Conservation (phyloP, 768 basidiomycete species). For the Baorangia bicolor region DNA sequence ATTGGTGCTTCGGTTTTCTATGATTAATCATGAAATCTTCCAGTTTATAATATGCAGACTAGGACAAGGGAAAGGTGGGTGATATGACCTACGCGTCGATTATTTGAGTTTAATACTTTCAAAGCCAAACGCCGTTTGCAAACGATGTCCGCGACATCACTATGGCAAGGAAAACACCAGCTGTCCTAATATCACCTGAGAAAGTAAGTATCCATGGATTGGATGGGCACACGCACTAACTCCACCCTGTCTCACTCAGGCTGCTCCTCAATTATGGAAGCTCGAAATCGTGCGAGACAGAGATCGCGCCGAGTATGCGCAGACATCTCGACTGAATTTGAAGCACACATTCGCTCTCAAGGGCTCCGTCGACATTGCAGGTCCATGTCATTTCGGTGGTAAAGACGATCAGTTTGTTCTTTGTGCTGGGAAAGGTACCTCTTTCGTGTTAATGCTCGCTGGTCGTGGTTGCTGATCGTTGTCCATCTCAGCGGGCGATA, state of each 20-base stretch:
- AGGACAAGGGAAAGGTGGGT: conserved; percentile 46
- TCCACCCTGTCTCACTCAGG: conserved; percentile 41
- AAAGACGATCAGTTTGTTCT: conserved; percentile 76
- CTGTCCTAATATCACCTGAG: conserved; percentile 42
- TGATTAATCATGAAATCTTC: conserved; percentile 1
- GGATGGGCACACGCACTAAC: conserved; percentile 4
- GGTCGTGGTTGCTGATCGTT: neutral
- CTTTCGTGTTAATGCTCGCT: neutral
- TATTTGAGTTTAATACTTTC: conserved; percentile 10
- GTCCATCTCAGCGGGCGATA: conserved; percentile 61
- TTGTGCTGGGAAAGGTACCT: conserved; percentile 63
- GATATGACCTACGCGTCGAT: neutral
- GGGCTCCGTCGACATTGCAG: conserved; percentile 67
- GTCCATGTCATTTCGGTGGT: conserved; percentile 81
- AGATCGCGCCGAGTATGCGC: conserved; percentile 36
- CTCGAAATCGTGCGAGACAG: conserved; percentile 60
- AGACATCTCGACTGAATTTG: conserved; percentile 33
- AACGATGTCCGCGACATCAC: conserved; percentile 55
- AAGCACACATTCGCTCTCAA: conserved; percentile 79
- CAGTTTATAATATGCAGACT: conserved; percentile 49
- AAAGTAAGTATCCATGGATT: conserved; percentile 21
- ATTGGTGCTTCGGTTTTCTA: neutral
- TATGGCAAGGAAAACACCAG: conserved; percentile 43
- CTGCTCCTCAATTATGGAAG: conserved; percentile 78
- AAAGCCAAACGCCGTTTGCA: conserved; percentile 53